Base-by-base conservation (phyloP, 2,329 filamentous ascomycete species). In the Beauveria varroae region DNA sequence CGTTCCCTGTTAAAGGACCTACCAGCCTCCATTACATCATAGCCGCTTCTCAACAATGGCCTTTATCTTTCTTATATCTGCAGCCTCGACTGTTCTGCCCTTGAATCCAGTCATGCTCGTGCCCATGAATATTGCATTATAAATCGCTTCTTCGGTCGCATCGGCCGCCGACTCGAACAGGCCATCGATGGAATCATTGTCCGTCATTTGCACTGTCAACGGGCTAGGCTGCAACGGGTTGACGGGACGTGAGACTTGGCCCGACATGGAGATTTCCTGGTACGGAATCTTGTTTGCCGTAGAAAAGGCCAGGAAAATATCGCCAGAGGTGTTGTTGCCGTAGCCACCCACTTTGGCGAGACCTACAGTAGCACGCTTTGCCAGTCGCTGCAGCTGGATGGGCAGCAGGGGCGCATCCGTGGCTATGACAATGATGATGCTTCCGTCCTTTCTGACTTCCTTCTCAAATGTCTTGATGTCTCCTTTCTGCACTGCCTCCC, bases 271-370 rank as follows among this genome's bases (percentile, higher is more conserved):
- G 1, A 71, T 44, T 7, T 68, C 64, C 65, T 80, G 78, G 43
- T 66, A 61, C 0, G 70, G 68, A 3, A 85, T 72, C 49, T 76
- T 74, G 62, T 81, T 84, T 6, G 76, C 85, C 0, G 86, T 89
- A 8, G 84, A 88, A 63, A 89, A 83, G 4, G 86, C 86, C 2
- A 89, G 74, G 68, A 88, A 87, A 62, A 89, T 83, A 63, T 89
- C 86, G 0, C 86, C 86, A 0, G 84, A 87, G 12, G 78, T 78
- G 64, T 87, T 88, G 49, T 79, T 76, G 0, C 84, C 86, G 63
- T 83, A 82, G 2, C 85, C 83, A 2, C 86, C 86, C 0, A 86
- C 84, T 61, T 81, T 77, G 5, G 81, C 75, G 1, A 89, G 70
- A 0, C 87, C 86, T 1, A 87, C 79, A 0, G 84, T 85, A 1